Percentiles rank a stretch among this genome's conserved stretches.
Conservation (phyloP, 495 filamentous ascomycete genomes). For the Cairneyella variabilis region DNA sequence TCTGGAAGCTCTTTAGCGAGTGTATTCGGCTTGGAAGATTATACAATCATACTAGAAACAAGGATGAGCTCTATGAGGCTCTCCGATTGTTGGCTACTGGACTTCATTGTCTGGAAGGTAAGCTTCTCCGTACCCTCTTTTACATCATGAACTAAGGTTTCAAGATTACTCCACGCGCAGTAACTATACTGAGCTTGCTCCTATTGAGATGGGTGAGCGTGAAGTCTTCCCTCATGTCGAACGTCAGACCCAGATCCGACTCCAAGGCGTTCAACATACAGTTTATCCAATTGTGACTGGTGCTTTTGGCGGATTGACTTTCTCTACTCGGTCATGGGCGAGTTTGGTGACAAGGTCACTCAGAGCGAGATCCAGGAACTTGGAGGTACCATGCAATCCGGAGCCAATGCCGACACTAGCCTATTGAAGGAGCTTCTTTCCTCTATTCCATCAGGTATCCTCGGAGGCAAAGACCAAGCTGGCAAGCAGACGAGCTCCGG, state of each 20-base stretch:
- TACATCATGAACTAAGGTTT: conserved; percentile 71
- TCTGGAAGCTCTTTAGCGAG: conserved; percentile 66
- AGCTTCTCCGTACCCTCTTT: conserved; percentile 51
- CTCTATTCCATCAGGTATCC: conserved; percentile 71
- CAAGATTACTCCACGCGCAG: conserved; percentile 90
- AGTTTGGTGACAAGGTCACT: conserved; percentile 81
- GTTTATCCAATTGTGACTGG: conserved; percentile 83
- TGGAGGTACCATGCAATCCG: conserved; percentile 66
- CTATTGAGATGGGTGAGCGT: conserved; percentile 78
- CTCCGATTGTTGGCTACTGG: conserved; percentile 81
- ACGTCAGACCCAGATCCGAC: conserved; percentile 56
- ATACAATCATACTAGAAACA: conserved; percentile 56
- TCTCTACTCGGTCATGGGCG: conserved; percentile 84
- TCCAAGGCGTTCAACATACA: conserved; percentile 56
- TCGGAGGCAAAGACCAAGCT: conserved; percentile 67
- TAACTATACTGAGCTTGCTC: conserved; percentile 81
- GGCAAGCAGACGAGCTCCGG: conserved; percentile 60
- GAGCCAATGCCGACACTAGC: conserved; percentile 53
- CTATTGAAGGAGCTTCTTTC: conserved; percentile 70
- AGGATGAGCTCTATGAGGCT: conserved; percentile 78
- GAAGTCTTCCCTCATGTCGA: conserved; percentile 85
- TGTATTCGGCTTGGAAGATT: conserved; percentile 70
- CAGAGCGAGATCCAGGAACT: conserved; percentile 83
- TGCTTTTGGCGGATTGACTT: conserved; percentile 94
- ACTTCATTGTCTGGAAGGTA: conserved; percentile 76